A percentile compares a stretch with the other conserved stretches of the same genome.
phyloP scores from a whole-genome alignment of 1,284 basidiomycete species.

The Filobasidium uniguttulatum region DNA sequence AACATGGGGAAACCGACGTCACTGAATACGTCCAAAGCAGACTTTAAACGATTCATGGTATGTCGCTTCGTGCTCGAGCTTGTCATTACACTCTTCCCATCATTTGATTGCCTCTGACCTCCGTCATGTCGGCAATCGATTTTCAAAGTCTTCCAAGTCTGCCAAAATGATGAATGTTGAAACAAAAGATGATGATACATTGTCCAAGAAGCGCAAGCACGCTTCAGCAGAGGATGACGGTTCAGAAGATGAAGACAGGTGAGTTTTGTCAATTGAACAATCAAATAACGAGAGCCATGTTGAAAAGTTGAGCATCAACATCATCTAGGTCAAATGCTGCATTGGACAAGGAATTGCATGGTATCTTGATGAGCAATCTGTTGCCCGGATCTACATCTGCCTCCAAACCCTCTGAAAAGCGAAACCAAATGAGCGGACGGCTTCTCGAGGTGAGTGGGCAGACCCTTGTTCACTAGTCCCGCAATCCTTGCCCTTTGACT shows the following conservation, averaged over 20 bases:
- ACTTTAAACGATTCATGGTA: conserved; percentile 32
- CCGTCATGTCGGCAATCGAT: too few species aligned
- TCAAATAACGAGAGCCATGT: not conserved
- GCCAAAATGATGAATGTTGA: conserved; percentile 33
- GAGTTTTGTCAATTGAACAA: conserved; percentile 12
- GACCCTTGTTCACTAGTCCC: too few species aligned
- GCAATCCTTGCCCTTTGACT: too few species aligned
- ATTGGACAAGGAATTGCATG: conserved; percentile 36
- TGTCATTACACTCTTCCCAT: not conserved
- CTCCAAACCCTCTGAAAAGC: conserved; percentile 31
- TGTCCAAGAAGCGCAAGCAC: conserved; percentile 14
- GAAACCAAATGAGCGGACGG: conserved; percentile 27
- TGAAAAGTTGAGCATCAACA: too few species aligned
- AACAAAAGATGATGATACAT: conserved; percentile 17
- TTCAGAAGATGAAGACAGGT: conserved; percentile 27
- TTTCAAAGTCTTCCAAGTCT: conserved; percentile 23
- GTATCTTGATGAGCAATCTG: conserved; percentile 33
- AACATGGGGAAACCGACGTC: not conserved
- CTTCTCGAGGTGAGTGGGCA: conserved; percentile 22
- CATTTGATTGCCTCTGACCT: not conserved
- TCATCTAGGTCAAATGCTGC: conserved; percentile 23
- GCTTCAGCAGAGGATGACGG: conserved; percentile 5
- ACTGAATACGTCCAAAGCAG: conserved; percentile 22
- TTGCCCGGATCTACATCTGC: conserved; percentile 23
- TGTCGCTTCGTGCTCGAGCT: conserved; percentile 12